Evolutionary conservation across 1,139 yeast species (phyloP).

Genomic region (Saccharomyces hybrid): DNA sequence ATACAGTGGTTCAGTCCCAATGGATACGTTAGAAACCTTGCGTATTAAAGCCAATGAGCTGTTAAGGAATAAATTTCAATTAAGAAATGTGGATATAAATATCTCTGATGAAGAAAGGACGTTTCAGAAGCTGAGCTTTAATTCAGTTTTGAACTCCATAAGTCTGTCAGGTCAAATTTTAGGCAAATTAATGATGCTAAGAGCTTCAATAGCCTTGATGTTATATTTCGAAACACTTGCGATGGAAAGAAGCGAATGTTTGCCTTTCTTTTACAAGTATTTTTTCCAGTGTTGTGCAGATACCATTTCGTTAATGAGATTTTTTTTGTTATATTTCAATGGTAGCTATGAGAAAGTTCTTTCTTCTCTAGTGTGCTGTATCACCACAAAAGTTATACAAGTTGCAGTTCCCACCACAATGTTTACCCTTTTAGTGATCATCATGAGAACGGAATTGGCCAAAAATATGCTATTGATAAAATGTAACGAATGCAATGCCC

Average conservation of each 20-base stretch:
- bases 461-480: constrained; percentile 9
- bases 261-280: constrained; percentile 20
- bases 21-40: constrained; percentile 1
- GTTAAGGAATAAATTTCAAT: not conserved
- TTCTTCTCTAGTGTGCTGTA: constrained; percentile 17
- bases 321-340: constrained; percentile 19
- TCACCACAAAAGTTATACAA: constrained; percentile 22
- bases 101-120: not conserved
- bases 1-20: constrained; percentile 7
- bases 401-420: constrained; percentile 20
- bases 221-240: constrained; percentile 24
- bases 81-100: not conserved
- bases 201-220: constrained; percentile 24
- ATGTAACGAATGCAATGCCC: constrained; percentile 3
- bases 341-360: constrained; percentile 13
- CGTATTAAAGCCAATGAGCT: not conserved
- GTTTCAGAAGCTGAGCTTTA: constrained; percentile 8
- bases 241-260: constrained; percentile 8
- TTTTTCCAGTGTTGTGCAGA: constrained; percentile 18
- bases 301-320: constrained; percentile 13
- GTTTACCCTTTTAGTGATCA: constrained; percentile 18
- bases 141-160: constrained; percentile 13
- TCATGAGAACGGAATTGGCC: constrained; percentile 21
- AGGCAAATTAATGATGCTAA: constrained; percentile 19
- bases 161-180: constrained; percentile 19